Percentiles rank a stretch among this genome's conserved stretches.
Evolutionary conservation across 805 yeast species (phyloP).

Genomic region (Starmerella ratchasimensis): DNA sequence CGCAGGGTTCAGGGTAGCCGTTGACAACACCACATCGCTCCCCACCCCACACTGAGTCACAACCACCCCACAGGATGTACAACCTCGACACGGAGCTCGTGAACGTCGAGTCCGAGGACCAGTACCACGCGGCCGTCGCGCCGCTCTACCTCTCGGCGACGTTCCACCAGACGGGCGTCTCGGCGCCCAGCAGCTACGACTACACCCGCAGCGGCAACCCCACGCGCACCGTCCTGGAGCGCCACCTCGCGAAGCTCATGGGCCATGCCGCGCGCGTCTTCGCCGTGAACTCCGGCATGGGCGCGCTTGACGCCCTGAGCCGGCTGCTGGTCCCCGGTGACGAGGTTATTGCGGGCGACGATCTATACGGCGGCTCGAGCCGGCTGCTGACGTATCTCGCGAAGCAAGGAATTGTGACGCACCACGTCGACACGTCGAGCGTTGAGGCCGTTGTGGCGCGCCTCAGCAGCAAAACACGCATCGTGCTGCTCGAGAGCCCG

Average conservation of each 20-base stretch:
- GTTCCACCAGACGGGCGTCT: constrained; percentile 62
- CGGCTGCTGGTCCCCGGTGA: constrained; percentile 67
- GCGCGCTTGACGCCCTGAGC: constrained; percentile 74
- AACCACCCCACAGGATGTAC: too few relatives aligned
- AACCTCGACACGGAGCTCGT: constrained; percentile 57
- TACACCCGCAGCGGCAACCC: constrained; percentile 93
- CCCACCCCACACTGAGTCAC: background rate
- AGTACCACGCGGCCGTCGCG: constrained; percentile 64
- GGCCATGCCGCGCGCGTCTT: constrained; percentile 51
- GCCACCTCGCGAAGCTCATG: constrained; percentile 66
- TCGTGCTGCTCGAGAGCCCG: constrained; percentile 81
- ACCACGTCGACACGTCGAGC: constrained; percentile 72
- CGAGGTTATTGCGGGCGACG: constrained; percentile 88
- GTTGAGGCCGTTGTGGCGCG: constrained; percentile 44
- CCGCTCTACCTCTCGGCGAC: constrained; percentile 94
- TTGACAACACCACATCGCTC: too few relatives aligned
- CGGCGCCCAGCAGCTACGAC: constrained; percentile 68
- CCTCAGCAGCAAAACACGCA: constrained; percentile 44
- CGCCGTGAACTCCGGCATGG: constrained; percentile 88
- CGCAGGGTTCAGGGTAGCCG: too few relatives aligned
- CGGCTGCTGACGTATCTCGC: constrained; percentile 63
- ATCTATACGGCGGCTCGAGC: constrained; percentile 87
- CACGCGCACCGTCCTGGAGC: constrained; percentile 67
- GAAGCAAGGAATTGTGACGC: constrained; percentile 48
- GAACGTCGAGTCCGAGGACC: constrained; percentile 46